Conservation (phyloP, 2,329 filamentous ascomycete genomes). For the Rutstroemia sydowiana region DNA sequence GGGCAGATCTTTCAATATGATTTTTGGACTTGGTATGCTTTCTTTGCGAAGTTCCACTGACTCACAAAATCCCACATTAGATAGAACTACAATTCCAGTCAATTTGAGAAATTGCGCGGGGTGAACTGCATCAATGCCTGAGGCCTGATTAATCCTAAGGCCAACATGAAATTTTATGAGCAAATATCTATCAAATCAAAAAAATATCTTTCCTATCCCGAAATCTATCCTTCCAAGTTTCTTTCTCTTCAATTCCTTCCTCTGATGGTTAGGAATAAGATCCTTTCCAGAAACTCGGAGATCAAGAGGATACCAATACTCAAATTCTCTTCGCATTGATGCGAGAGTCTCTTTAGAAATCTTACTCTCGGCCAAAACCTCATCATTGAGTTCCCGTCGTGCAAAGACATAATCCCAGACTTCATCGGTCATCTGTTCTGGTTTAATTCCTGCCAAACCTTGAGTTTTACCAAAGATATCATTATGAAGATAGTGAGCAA, state of each 20-base stretch:
- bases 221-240: no score
- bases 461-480: slow-evolving; percentile 76
- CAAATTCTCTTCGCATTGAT: slow-evolving; percentile 81
- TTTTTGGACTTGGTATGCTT: slow-evolving; percentile 3
- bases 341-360: slow-evolving; percentile 69
- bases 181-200: no score
- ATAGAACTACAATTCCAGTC: slow-evolving; percentile 7
- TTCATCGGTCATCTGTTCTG: slow-evolving; percentile 88
- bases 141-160: neutral
- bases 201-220: neutral
- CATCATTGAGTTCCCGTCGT: slow-evolving; percentile 61
- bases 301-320: slow-evolving; percentile 95
- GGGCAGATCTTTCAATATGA: neutral
- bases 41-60: slow-evolving; percentile 9
- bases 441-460: slow-evolving; percentile 59
- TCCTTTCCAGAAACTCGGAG: slow-evolving; percentile 87
- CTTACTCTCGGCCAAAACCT: slow-evolving; percentile 55
- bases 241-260: no score
- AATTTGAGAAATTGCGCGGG: slow-evolving; percentile 6
- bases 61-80: slow-evolving; percentile 12
- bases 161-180: neutral
- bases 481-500: slow-evolving; percentile 62
- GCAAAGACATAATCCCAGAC: slow-evolving; percentile 96
- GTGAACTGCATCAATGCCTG: slow-evolving; percentile 9
- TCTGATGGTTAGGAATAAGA: slow-evolving; percentile 83